These are phyloP conservation scores for Amanita fuliginea DNA, from an alignment of 768 basidiomycete species.

Conservation along the genomic window DNA sequence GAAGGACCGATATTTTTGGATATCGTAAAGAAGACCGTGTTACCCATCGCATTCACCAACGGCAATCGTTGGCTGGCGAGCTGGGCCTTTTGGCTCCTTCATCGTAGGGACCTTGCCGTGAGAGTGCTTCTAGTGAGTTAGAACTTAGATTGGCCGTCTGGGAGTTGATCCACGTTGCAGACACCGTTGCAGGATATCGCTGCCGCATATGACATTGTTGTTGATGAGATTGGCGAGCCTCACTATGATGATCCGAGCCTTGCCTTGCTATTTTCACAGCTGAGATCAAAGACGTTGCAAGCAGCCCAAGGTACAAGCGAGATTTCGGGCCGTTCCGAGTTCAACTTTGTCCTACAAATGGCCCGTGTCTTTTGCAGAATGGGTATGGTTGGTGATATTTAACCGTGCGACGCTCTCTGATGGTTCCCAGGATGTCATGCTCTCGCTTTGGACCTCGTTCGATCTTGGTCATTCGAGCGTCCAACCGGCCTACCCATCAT, in stretches of 20 bases:
- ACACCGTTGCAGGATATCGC: slow-evolving; percentile 72
- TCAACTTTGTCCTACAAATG: slow-evolving; percentile 93
- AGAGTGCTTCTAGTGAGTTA: slow-evolving; percentile 71
- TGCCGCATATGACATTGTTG: slow-evolving; percentile 37
- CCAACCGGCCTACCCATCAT: slow-evolving; percentile 29
- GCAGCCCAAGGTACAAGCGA: slow-evolving; percentile 89
- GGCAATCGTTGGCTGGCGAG: slow-evolving; percentile 92
- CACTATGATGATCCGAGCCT: slow-evolving; percentile 93
- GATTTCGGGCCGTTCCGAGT: slow-evolving; percentile 80
- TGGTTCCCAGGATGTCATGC: slow-evolving; percentile 68
- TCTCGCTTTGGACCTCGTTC: slow-evolving; percentile 82
- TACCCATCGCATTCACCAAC: slow-evolving; percentile 75
- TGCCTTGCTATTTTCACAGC: slow-evolving; percentile 79
- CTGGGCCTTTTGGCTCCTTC: slow-evolving; percentile 96
- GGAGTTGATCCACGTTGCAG: slow-evolving; percentile 21
- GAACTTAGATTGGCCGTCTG: background rate
- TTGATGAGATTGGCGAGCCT: slow-evolving; percentile 66
- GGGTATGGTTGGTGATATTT: slow-evolving; percentile 44
- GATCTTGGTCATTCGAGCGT: slow-evolving; percentile 85
- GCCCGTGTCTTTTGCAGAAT: slow-evolving; percentile 89
- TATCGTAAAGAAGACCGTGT: slow-evolving; percentile 62
- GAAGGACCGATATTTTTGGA: slow-evolving; percentile 66
- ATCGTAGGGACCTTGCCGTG: slow-evolving; percentile 81
- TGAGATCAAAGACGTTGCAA: slow-evolving; percentile 86
- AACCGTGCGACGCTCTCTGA: background rate